Percentiles rank a stretch among this genome's conserved stretches.
These are phyloP conservation scores for Hemileccinum rubropunctum DNA, from an alignment of 768 basidiomycete genomes.

Conservation along the genomic window DNA sequence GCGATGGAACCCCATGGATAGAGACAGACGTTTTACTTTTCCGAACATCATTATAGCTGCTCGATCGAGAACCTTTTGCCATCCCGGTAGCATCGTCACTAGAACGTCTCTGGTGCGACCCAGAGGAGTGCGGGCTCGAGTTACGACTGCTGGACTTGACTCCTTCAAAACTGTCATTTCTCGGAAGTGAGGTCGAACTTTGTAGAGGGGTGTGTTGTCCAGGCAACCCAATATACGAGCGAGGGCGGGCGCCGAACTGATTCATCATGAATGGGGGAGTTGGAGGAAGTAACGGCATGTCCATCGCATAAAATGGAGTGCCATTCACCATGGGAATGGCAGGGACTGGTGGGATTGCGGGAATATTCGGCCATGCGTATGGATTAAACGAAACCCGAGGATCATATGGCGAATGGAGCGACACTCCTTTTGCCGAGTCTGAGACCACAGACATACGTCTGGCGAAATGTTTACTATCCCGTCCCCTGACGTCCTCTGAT, in stretches of 20 bases:
- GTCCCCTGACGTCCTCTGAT: slow-evolving; percentile 51
- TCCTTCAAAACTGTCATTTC: slow-evolving; percentile 27
- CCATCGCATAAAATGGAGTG: slow-evolving; percentile 48
- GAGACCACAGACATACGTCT: slow-evolving; percentile 43
- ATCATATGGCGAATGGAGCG: slow-evolving; percentile 26
- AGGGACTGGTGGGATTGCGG: slow-evolving; percentile 41
- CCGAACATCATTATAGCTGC: slow-evolving; percentile 18
- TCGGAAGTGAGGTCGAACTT: slow-evolving; percentile 17
- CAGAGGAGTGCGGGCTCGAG: slow-evolving; percentile 18
- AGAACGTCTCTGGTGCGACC: slow-evolving; percentile 28
- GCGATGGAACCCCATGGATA: slow-evolving; percentile 8
- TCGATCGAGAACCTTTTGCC: slow-evolving; percentile 14
- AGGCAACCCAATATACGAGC: slow-evolving; percentile 28
- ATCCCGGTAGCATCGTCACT: slow-evolving; percentile 29
- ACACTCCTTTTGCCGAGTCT: slow-evolving; percentile 31
- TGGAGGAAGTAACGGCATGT: slow-evolving; percentile 71
- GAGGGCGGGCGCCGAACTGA: slow-evolving; percentile 45
- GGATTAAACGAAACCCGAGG: slow-evolving; percentile 25
- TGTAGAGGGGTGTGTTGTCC: slow-evolving; percentile 30
- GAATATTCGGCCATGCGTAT: slow-evolving; percentile 28
- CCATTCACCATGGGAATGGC: slow-evolving; percentile 31
- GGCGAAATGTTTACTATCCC: slow-evolving; percentile 35
- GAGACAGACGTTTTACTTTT: slow-evolving; percentile 9
- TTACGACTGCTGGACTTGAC: slow-evolving; percentile 14
- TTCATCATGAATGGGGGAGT: slow-evolving; percentile 76